Conservation (phyloP, 1,284 basidiomycete species). For the Xanthoconium separans region DNA sequence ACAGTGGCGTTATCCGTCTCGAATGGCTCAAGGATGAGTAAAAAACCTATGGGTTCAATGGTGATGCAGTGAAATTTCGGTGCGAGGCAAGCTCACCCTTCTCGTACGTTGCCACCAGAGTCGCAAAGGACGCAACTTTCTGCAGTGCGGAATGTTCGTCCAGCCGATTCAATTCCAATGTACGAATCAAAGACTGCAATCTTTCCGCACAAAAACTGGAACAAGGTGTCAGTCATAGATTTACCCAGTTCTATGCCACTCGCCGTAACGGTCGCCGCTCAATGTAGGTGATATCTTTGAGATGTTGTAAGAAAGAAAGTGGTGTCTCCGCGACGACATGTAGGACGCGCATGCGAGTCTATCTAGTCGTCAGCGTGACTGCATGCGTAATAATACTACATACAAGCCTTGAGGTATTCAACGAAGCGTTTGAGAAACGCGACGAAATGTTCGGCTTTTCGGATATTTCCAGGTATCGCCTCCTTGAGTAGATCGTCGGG, state of each 20-base stretch:
- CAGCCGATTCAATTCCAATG: conserved; percentile 85
- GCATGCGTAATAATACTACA: neutral
- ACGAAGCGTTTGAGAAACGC: conserved; percentile 98
- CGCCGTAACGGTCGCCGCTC: conserved; percentile 93
- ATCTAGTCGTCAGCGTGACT: conserved; percentile 14
- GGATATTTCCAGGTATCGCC: conserved; percentile 96
- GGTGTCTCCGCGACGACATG: conserved; percentile 99
- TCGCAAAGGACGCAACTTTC: conserved; percentile 96
- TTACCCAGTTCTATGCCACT: conserved; percentile 18
- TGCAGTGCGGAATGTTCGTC: conserved; percentile 93
- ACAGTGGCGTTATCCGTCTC: conserved; percentile 99
- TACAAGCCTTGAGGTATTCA: conserved; percentile 90
- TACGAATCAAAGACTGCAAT: conserved; percentile 90
- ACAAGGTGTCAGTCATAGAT: conserved; percentile 3
- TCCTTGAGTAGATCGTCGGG: conserved; percentile 95
- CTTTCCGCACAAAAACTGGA: conserved; percentile 94
- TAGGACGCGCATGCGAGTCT: conserved; percentile 98
- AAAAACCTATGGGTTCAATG: conserved; percentile 64
- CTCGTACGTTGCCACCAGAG: conserved; percentile 97
- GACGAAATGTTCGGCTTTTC: conserved; percentile 98
- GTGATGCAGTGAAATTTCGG: neutral
- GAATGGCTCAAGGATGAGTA: conserved; percentile 97
- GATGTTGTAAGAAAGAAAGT: conserved; percentile 95
- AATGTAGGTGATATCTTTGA: conserved; percentile 99
- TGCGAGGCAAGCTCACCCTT: conserved; percentile 59